Percentiles rank a stretch among this genome's conserved stretches.
Evolutionary conservation across 768 basidiomycete species (phyloP).

Genomic region (Clitopilus hobsonii): DNA sequence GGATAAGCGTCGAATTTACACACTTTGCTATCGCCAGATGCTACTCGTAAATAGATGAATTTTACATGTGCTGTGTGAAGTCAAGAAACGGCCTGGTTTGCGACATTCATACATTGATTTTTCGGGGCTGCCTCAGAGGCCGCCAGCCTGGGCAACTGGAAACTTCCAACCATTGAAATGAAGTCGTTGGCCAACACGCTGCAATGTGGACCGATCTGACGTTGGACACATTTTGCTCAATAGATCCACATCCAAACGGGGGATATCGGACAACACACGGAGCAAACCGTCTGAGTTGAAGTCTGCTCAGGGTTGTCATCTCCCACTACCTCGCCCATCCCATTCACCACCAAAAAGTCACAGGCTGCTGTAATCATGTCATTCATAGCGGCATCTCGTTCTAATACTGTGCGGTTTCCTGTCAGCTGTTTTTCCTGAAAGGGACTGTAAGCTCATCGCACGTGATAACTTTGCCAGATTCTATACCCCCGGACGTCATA

Average conservation of each 20-base stretch:
- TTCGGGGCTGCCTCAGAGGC: too few species aligned
- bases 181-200: too few species aligned
- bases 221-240: neutral
- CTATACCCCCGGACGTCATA: slow-evolving; percentile 17
- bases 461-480: slow-evolving; percentile 27
- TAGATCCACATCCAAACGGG: neutral
- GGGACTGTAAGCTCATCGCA: slow-evolving; percentile 10
- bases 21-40: too few species aligned
- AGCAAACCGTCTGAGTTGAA: neutral
- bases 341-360: neutral
- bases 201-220: neutral
- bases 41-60: too few species aligned
- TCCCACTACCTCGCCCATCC: neutral
- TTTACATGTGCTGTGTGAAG: too few species aligned
- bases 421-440: neutral
- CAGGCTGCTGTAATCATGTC: neutral
- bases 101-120: too few species aligned
- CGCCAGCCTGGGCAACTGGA: too few species aligned
- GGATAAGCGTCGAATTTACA: neutral
- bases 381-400: neutral
- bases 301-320: neutral
- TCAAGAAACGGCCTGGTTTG: too few species aligned
- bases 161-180: too few species aligned
- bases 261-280: neutral
- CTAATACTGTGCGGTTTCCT: neutral